Conservation (phyloP, 176 grass and related monocot genomes). For the Aegilops tauschii region DNA sequence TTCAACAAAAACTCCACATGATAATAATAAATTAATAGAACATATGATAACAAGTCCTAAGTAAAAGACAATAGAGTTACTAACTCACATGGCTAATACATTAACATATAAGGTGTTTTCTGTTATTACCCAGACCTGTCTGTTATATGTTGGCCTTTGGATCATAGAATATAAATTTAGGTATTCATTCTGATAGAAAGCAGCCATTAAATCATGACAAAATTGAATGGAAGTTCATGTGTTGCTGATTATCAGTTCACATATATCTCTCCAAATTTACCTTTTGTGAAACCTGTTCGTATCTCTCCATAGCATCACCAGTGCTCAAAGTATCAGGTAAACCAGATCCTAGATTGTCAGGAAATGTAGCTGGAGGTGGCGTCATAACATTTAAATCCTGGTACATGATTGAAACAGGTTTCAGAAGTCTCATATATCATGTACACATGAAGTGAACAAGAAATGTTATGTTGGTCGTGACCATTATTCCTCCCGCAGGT, state of each 20-base stretch:
- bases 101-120: background rate
- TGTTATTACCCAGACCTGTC: background rate
- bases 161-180: background rate
- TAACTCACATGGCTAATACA: background rate
- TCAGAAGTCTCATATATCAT: constrained; percentile 31
- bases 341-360: constrained; percentile 53
- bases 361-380: constrained; percentile 43
- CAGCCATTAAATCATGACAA: background rate
- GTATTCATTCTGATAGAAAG: background rate
- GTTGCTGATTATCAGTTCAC: background rate
- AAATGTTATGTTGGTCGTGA: constrained; percentile 29
- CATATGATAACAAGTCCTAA: background rate
- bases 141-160: constrained; percentile 6
- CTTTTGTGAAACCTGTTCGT: constrained; percentile 75
- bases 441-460: background rate
- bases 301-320: constrained; percentile 77
- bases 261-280: constrained; percentile 33
- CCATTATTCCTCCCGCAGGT: constrained; percentile 29
- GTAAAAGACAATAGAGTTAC: background rate
- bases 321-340: constrained; percentile 67
- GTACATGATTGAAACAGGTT: constrained; percentile 23
- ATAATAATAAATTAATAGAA: background rate
- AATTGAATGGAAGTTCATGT: background rate
- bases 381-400: constrained; percentile 58
- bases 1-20: background rate